Evolutionary conservation across 2,329 filamentous ascomycete species (phyloP), one percentile per base, ranked within the genome.

Genomic region (Ceratocystiopsis minuta): DNA sequence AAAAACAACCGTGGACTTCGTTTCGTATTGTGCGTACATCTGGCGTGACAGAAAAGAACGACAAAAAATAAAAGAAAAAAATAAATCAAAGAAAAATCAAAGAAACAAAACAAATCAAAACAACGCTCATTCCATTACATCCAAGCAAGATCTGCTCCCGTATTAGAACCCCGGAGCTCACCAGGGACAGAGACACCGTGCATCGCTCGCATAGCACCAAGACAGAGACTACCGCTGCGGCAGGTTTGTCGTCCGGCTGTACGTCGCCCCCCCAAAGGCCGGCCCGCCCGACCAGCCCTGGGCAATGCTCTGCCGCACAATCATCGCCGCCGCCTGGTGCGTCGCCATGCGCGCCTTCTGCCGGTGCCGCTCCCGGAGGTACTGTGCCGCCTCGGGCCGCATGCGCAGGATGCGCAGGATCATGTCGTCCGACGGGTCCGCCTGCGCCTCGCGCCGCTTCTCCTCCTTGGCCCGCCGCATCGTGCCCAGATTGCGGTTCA

Each of bases 341-440:
- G 88, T 87, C 5, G 85, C 84, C 55, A 95, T 75, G 49, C 90
- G 72, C 64, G 96, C 90, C 66, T 93, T 93, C 57, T 98, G 90
- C 49, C 90, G 72, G 56, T 85, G 87, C 36, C 90, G 69, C 58
- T 96, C 88, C 54, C 83, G 84, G 46, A 98, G 67, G 60, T 98
- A 98, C 32, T 73, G 65, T 39, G 78, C 72, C 3, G 90, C 90
- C 62, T 96, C 90, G 3, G 86, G 85, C 42, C 90, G 70, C 90
- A 98, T 98, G 40, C 90, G 72, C 50, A 98, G 61, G 49, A 98
- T 98, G 16, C 90, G 72, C 52, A 98, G 60, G 50, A 98, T 96
- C 82, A 96, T 96, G 57, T 98, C 90, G 58, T 98, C 90, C 56
- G 80, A 94, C 2, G 90, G 88, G 57, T 96, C 90, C 1, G 90